Evolutionary conservation across 2,329 filamentous ascomycete species (phyloP).

Genomic region (Fusarium piperis): DNA sequence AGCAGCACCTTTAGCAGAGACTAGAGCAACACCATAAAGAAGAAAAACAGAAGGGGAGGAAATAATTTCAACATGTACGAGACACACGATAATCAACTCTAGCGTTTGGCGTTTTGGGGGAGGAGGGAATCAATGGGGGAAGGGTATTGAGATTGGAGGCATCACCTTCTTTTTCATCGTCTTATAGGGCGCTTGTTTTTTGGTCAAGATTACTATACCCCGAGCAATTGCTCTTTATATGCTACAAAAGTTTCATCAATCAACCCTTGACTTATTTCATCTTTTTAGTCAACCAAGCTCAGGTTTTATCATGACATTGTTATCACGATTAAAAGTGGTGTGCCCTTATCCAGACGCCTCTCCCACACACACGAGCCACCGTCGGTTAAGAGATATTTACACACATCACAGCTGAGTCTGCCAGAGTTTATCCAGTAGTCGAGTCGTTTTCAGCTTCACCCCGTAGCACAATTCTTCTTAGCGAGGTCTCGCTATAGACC

Average conservation of each 20-base stretch:
- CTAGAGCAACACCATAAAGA: conserved; percentile 12
- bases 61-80: conserved; percentile 4
- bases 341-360: neutral
- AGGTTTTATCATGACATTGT: neutral
- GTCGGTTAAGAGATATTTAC: neutral
- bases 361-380: neutral
- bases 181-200: conserved; percentile 51
- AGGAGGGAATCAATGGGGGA: conserved; percentile 13
- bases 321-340: neutral
- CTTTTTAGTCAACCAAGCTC: neutral
- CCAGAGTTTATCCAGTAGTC: neutral
- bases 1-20: conserved; percentile 47
- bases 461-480: neutral
- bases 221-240: conserved; percentile 33
- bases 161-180: conserved; percentile 12
- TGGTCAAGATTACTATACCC: conserved; percentile 58
- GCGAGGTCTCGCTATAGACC: neutral
- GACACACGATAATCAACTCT: conserved; percentile 1
- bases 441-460: neutral
- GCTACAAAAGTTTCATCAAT: conserved; percentile 15
- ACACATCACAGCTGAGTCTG: neutral
- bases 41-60: neutral
- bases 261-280: neutral
- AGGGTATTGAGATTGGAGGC: conserved; percentile 23
- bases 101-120: conserved; percentile 40